These are phyloP conservation scores for Triangularia setosa DNA, from an alignment of 2,329 filamentous ascomycete genomes.

Conservation along the genomic window DNA sequence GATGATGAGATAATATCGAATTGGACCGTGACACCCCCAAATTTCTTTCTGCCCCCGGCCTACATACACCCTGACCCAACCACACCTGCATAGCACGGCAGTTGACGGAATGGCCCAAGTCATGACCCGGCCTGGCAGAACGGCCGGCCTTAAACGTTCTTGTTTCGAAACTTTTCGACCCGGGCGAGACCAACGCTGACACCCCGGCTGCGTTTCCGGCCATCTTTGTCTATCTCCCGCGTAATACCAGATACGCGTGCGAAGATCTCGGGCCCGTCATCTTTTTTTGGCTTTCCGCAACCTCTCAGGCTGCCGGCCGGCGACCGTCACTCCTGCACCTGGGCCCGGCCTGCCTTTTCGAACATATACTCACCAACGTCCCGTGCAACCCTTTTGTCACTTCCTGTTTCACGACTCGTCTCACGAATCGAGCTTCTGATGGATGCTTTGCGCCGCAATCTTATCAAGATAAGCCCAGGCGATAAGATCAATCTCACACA, in stretches of 20 bases:
- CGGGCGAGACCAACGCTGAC: slow-evolving; percentile 7
- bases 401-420: background rate
- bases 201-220: slow-evolving; percentile 13
- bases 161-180: slow-evolving; percentile 24
- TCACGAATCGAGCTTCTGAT: background rate
- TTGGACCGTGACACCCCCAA: no score
- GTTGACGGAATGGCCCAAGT: background rate
- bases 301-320: slow-evolving; percentile 2
- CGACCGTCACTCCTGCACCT: background rate
- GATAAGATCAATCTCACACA: slow-evolving; percentile 4
- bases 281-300: slow-evolving; percentile 8
- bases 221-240: slow-evolving; percentile 7
- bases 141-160: slow-evolving; percentile 3
- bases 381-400: background rate
- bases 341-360: background rate
- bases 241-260: slow-evolving; percentile 2
- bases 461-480: slow-evolving; percentile 5
- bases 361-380: background rate
- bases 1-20: background rate
- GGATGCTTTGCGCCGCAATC: slow-evolving; percentile 8
- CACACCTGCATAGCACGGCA: background rate
- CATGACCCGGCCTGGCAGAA: background rate
- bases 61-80: background rate
- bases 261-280: background rate
- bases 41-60: background rate